Conservation (phyloP, 139 green algal species). For the Ettlia oleoabundans region DNA sequence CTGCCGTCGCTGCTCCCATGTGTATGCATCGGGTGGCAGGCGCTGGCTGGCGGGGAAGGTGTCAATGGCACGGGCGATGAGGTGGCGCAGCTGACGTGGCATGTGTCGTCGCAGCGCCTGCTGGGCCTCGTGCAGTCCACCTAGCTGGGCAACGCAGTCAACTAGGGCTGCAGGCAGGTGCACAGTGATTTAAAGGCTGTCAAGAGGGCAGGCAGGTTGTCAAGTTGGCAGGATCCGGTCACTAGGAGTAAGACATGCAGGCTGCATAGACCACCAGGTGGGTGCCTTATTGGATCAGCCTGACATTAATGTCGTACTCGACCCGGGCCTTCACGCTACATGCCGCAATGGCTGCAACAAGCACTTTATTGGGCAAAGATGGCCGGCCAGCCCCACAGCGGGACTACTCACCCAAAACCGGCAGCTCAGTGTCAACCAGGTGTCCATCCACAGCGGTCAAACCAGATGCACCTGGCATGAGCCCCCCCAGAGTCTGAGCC, state of each 20-base stretch:
- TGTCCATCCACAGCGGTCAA: constrained; percentile 28
- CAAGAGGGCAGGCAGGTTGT: neutral
- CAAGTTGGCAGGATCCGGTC: no score
- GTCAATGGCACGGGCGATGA: constrained; percentile 35
- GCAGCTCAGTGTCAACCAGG: constrained; percentile 31
- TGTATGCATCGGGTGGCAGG: neutral
- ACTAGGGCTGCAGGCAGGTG: constrained; percentile 23
- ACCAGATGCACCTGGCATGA: neutral
- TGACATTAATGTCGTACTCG: no score
- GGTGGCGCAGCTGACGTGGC: constrained; percentile 27
- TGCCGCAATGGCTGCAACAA: no score
- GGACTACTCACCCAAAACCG: neutral
- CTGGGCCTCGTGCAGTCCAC: constrained; percentile 50
- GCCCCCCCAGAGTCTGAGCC: constrained; percentile 13
- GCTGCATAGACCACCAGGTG: no score
- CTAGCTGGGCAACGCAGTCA: constrained; percentile 53
- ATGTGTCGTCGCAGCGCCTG: constrained; percentile 44
- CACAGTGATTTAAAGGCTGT: neutral
- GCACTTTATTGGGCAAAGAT: no score
- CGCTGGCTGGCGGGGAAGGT: constrained; percentile 15
- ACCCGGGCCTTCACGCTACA: no score
- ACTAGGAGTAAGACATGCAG: no score
- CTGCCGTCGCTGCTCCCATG: neutral
- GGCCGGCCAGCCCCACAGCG: neutral
- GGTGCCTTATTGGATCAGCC: no score